These are phyloP conservation scores for Stephania japonica DNA, from an alignment of 164 flowering plant species.

Conservation along the genomic window DNA sequence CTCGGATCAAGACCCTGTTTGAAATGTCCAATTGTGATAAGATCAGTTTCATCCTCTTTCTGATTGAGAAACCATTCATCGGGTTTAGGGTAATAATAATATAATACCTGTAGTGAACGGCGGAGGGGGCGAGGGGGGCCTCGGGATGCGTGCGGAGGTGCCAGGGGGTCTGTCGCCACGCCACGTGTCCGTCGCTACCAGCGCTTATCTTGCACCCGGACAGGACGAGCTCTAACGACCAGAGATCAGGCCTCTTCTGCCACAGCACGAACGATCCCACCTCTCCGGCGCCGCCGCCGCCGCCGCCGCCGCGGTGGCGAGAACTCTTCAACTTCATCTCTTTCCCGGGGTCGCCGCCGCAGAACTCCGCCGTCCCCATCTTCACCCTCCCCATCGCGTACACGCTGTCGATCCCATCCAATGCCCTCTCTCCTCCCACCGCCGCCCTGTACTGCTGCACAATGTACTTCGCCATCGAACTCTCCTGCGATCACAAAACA, in stretches of 20 bases:
- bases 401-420: conserved; percentile 62
- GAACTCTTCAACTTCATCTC: conserved; percentile 33
- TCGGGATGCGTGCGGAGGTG: conserved; percentile 81
- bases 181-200: conserved; percentile 87
- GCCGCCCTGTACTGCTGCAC: conserved; percentile 89
- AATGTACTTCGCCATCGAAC: conserved; percentile 83
- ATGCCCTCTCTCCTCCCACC: conserved; percentile 62
- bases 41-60: neutral
- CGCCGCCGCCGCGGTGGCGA: conserved; percentile 23
- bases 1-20: conserved; percentile 93
- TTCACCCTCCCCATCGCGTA: conserved; percentile 89
- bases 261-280: conserved; percentile 86
- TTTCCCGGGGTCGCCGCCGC: conserved; percentile 28
- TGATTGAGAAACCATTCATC: neutral
- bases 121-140: conserved; percentile 97
- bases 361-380: conserved; percentile 58
- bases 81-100: too few relatives aligned
- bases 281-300: conserved; percentile 45
- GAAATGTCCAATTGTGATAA: neutral
- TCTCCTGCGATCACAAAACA: conserved; percentile 37
- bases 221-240: conserved; percentile 83
- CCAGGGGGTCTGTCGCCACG: conserved; percentile 98
- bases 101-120: conserved; percentile 71
- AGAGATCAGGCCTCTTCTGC: conserved; percentile 84
- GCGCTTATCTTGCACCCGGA: conserved; percentile 89